A percentile compares a stretch with the other conserved stretches of the same genome.
These are phyloP conservation scores for Byssothecium circinans DNA, from an alignment of 2,329 filamentous ascomycete species.

Conservation along the genomic window DNA sequence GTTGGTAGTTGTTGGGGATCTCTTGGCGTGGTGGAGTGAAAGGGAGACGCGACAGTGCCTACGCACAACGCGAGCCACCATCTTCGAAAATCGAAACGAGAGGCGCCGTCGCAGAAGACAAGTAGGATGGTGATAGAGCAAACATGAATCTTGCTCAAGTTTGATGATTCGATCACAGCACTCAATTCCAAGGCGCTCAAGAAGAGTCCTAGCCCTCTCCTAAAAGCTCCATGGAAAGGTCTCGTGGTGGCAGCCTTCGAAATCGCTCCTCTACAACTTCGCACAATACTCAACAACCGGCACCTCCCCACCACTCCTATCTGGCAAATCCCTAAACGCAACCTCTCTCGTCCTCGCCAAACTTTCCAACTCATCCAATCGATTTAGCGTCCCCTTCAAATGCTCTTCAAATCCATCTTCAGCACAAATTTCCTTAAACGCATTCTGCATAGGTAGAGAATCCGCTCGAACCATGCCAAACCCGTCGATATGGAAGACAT, in stretches of 20 bases:
- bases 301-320: constrained; percentile 32
- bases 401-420: constrained; percentile 78
- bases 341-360: constrained; percentile 87
- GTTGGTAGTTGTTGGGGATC: neutral
- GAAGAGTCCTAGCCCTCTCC: no score
- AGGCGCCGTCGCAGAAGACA: no score
- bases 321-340: constrained; percentile 74
- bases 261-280: constrained; percentile 20
- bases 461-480: constrained; percentile 85
- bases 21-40: neutral
- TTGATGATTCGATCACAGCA: no score
- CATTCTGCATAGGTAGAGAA: constrained; percentile 92
- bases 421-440: constrained; percentile 79
- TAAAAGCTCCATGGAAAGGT: no score
- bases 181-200: no score
- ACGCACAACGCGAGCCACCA: no score
- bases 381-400: constrained; percentile 76
- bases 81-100: no score
- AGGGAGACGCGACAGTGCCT: neutral
- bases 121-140: no score
- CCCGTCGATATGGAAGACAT: constrained; percentile 91
- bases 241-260: no score
- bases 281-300: constrained; percentile 34
- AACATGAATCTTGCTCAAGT: neutral
- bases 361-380: constrained; percentile 88